Conservation (phyloP, 2,329 filamentous ascomycete genomes). For the Aspergillus fumigatus region DNA sequence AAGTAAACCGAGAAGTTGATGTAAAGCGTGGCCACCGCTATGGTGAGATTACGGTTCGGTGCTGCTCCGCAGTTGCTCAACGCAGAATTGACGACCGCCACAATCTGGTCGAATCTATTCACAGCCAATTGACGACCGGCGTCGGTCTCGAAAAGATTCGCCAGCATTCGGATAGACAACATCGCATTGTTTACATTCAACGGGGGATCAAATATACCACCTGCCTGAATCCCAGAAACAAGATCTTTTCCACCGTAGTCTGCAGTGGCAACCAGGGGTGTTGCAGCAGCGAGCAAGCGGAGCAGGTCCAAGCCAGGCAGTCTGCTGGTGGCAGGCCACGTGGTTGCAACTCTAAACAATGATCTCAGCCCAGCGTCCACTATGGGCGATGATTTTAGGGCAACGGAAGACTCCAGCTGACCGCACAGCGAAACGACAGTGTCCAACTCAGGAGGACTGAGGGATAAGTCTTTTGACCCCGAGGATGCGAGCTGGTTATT, state of each 20-base stretch:
- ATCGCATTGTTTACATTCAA: slow-evolving; percentile 77
- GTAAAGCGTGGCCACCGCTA: slow-evolving; percentile 75
- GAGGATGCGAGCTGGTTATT: slow-evolving; percentile 65
- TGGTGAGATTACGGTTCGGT: slow-evolving; percentile 71
- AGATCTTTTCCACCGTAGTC: slow-evolving; percentile 53
- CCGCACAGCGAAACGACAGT: slow-evolving; percentile 58
- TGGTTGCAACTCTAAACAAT: slow-evolving; percentile 66
- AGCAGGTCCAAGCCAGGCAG: slow-evolving; percentile 83
- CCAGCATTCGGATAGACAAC: slow-evolving; percentile 75
- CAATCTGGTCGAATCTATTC: slow-evolving; percentile 55
- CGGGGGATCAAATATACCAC: slow-evolving; percentile 55
- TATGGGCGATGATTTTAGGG: slow-evolving; percentile 42
- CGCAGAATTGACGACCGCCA: slow-evolving; percentile 61
- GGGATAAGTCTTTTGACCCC: slow-evolving; percentile 66
- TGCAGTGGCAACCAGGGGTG: slow-evolving; percentile 61
- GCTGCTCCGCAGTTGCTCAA: slow-evolving; percentile 48
- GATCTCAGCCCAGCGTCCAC: slow-evolving; percentile 56
- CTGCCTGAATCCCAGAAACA: slow-evolving; percentile 55
- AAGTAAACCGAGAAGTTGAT: slow-evolving; percentile 82
- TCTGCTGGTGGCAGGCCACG: slow-evolving; percentile 76
- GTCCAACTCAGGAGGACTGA: slow-evolving; percentile 68
- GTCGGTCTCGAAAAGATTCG: slow-evolving; percentile 75
- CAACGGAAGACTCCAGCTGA: slow-evolving; percentile 52
- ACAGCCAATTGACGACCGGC: slow-evolving; percentile 64
- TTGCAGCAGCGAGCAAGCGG: slow-evolving; percentile 70